phyloP scores from a whole-genome alignment of 2,329 filamentous ascomycete species.

The Ophiostoma triangulosporum region DNA sequence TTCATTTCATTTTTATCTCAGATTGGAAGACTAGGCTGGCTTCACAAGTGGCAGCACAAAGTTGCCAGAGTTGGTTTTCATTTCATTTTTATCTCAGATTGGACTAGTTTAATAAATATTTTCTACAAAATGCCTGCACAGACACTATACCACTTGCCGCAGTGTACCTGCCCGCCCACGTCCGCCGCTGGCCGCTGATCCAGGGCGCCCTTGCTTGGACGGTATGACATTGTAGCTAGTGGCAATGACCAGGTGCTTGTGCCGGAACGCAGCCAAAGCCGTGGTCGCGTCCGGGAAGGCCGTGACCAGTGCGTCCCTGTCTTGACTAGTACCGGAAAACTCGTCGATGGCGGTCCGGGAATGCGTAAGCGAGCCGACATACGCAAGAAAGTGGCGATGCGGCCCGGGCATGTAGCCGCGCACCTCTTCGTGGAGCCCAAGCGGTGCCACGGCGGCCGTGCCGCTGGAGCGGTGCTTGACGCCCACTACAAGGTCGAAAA shows the following conservation, averaged over 20 bases:
- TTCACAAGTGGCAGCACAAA: too few species aligned
- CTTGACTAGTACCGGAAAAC: background rate
- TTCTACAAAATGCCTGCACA: too few species aligned
- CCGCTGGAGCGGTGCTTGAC: conserved; percentile 53
- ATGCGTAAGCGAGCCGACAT: background rate
- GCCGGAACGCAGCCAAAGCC: conserved; percentile 55
- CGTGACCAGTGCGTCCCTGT: conserved; percentile 18
- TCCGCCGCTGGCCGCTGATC: background rate
- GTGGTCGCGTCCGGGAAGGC: conserved; percentile 60
- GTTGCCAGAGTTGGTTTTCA: too few species aligned
- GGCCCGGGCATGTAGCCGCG: conserved; percentile 90
- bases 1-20: too few species aligned
- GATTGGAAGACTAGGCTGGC: too few species aligned
- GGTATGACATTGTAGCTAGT: conserved; percentile 89
- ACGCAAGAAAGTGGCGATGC: conserved; percentile 57
- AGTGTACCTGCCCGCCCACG: background rate
- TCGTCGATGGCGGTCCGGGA: background rate
- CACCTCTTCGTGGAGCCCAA: conserved; percentile 57
- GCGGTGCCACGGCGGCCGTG: conserved; percentile 17
- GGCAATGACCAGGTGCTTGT: conserved; percentile 93
- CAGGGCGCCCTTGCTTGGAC: conserved; percentile 33
- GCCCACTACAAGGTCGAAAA: conserved; percentile 85
- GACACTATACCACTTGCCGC: background rate
- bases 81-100: too few species aligned
- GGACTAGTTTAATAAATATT: too few species aligned